Percentiles rank a stretch among this genome's conserved stretches.
Conservation (phyloP, 2,329 filamentous ascomycete genomes). For the Fusarium mundagurra region DNA sequence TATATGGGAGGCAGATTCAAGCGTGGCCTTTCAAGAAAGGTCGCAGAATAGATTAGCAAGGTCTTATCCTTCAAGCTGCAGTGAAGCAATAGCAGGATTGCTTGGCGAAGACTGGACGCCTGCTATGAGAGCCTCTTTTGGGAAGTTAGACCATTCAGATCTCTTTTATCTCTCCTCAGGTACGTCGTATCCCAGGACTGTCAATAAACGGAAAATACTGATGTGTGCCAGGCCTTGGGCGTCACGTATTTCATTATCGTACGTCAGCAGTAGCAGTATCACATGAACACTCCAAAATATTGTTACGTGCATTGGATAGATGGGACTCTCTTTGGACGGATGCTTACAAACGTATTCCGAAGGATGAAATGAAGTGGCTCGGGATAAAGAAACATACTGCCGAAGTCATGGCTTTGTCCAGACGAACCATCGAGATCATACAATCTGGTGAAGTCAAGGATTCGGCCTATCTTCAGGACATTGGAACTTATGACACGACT, state of each 20-base stretch:
- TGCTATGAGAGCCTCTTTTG: background rate
- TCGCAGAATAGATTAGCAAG: rapidly evolving
- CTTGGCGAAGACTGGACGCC: slow-evolving; percentile 10
- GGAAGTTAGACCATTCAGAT: background rate
- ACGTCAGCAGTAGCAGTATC: background rate
- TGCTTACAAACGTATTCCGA: background rate
- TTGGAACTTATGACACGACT: slow-evolving; percentile 11
- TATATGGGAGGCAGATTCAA: slow-evolving; percentile 24
- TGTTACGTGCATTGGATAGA: slow-evolving; percentile 13
- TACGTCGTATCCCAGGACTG: background rate
- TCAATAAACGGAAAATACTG: background rate
- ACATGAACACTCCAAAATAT: background rate
- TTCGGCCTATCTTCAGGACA: background rate
- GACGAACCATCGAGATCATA: background rate
- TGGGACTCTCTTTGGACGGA: slow-evolving; percentile 19
- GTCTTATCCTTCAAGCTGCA: background rate
- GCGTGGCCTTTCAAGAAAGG: background rate
- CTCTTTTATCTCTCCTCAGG: background rate
- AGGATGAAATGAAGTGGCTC: slow-evolving; percentile 8
- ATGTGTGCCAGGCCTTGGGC: background rate
- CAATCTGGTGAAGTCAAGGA: background rate
- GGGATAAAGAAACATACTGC: slow-evolving; percentile 15
- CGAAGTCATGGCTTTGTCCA: slow-evolving; percentile 10
- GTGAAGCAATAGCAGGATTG: background rate
- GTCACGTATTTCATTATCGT: slow-evolving; percentile 15